A percentile compares a stretch with the other conserved stretches of the same genome.
These are phyloP conservation scores for Gremmenia infestans DNA, from an alignment of 2,329 filamentous ascomycete genomes.

Conservation along the genomic window DNA sequence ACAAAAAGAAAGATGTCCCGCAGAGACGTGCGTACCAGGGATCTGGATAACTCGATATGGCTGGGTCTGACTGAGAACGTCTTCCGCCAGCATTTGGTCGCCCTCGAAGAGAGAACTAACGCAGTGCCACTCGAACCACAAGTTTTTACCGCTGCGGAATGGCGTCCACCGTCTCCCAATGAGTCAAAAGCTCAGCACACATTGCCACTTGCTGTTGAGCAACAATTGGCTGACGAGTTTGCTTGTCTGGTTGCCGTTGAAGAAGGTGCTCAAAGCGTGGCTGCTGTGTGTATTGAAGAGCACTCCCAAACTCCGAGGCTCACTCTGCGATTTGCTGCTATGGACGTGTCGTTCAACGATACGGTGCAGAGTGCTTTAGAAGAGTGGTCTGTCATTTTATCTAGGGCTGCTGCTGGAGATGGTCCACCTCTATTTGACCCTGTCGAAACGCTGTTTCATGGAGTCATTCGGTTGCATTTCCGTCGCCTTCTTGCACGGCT, in stretches of 20 bases:
- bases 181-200: neutral
- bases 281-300: conserved; percentile 31
- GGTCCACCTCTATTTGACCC: neutral
- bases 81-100: conserved; percentile 9
- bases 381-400: too few species aligned
- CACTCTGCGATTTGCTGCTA: conserved; percentile 20
- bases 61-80: conserved; percentile 2
- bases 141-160: conserved; percentile 5
- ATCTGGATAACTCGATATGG: conserved; percentile 9
- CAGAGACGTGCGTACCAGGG: neutral
- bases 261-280: conserved; percentile 25
- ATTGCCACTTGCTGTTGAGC: conserved; percentile 25
- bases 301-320: conserved; percentile 4
- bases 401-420: neutral
- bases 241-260: conserved; percentile 29
- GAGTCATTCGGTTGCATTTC: conserved; percentile 6
- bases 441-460: neutral
- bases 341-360: conserved; percentile 8
- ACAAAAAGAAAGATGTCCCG: neutral
- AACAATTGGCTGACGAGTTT: conserved; percentile 28
- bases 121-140: conserved; percentile 16
- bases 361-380: neutral
- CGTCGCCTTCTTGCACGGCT: conserved; percentile 6
- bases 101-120: conserved; percentile 10
- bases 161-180: neutral